These are phyloP conservation scores for Tubosaeta sp. DNA, from an alignment of 768 basidiomycete species.

Conservation along the genomic window DNA sequence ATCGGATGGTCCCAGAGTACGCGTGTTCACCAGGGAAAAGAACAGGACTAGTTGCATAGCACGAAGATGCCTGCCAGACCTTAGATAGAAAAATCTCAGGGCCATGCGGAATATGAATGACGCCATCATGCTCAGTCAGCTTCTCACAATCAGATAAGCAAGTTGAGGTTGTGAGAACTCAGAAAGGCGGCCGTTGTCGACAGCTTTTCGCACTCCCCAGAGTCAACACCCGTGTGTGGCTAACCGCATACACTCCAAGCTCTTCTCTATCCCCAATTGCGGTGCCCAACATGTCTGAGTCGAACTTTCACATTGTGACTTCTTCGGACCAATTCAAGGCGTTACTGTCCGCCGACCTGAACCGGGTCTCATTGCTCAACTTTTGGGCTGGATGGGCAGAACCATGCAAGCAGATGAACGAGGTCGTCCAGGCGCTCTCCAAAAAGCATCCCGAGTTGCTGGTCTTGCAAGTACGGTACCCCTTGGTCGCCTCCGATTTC, in stretches of 20 bases:
- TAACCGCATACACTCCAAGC: background rate
- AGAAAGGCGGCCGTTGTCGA: background rate
- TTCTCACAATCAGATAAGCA: background rate
- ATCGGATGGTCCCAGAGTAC: too few relatives aligned
- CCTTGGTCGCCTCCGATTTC: background rate
- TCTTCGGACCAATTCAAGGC: constrained; percentile 71
- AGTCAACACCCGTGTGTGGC: background rate
- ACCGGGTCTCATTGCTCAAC: constrained; percentile 79
- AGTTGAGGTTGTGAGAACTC: background rate
- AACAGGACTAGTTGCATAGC: too few relatives aligned
- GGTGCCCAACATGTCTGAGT: constrained; percentile 15
- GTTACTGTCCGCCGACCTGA: constrained; percentile 71
- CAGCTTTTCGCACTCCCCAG: background rate
- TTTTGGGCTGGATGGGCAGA: constrained; percentile 95
- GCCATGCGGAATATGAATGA: background rate
- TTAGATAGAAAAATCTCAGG: too few relatives aligned
- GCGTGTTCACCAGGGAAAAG: too few relatives aligned
- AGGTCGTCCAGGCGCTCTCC: constrained; percentile 68
- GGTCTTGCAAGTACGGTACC: constrained; percentile 63
- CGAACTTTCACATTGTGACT: constrained; percentile 45
- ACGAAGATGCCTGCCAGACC: too few relatives aligned
- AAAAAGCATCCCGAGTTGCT: constrained; percentile 64
- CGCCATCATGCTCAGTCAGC: background rate
- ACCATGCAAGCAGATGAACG: constrained; percentile 88
- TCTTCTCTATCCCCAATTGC: background rate